Conservation (phyloP, 1,284 basidiomycete genomes). For the Sporisorium sorghi region DNA sequence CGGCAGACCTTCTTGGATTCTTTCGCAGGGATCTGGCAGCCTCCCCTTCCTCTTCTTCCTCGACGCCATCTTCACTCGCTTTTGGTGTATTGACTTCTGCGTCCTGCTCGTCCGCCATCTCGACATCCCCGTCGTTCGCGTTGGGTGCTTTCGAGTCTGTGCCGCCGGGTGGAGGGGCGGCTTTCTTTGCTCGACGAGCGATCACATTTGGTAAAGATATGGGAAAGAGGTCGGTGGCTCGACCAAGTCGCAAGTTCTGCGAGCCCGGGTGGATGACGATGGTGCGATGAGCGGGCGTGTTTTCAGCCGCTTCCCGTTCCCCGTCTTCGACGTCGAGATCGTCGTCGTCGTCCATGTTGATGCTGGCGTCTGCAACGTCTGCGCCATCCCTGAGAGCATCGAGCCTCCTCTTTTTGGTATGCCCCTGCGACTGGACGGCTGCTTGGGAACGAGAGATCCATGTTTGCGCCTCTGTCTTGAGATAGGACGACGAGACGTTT, state of each 20-base stretch:
- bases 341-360: conserved; percentile 40
- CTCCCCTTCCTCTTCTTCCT: conserved; percentile 18
- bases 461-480: conserved; percentile 66
- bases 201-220: conserved; percentile 81
- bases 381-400: conserved; percentile 25
- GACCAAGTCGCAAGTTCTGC: conserved; percentile 84
- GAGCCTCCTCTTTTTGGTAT: conserved; percentile 38
- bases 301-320: conserved; percentile 40
- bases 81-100: conserved; percentile 4
- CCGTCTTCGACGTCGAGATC: conserved; percentile 42
- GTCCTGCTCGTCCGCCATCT: conserved; percentile 17
- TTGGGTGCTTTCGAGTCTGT: neutral
- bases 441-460: conserved; percentile 58
- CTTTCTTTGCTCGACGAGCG: conserved; percentile 71
- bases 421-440: conserved; percentile 20
- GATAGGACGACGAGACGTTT: conserved; percentile 65
- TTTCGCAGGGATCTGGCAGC: conserved; percentile 12
- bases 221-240: conserved; percentile 87
- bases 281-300: conserved; percentile 61
- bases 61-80: neutral
- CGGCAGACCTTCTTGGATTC: conserved; percentile 28
- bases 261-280: conserved; percentile 96
- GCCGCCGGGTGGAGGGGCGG: neutral
- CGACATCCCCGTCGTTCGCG: conserved; percentile 16
- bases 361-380: conserved; percentile 25